These are phyloP conservation scores for Pistacia atlantica DNA, from an alignment of 345 rosid genomes.

Conservation along the genomic window DNA sequence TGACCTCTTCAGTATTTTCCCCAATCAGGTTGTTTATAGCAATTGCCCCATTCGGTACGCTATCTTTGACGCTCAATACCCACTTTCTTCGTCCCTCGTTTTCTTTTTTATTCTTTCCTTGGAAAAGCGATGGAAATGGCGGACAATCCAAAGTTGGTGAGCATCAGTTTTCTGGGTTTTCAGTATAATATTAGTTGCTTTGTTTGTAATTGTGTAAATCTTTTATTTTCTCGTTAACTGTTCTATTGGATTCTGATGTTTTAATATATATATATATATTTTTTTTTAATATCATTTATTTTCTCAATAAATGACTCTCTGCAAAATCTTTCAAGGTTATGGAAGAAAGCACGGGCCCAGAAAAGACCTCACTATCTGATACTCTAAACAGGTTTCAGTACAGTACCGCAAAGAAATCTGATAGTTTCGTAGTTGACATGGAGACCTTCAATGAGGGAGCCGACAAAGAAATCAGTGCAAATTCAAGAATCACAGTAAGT, in stretches of 20 bases:
- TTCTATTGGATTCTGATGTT: slow-evolving; percentile 25
- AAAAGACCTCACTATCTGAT: slow-evolving; percentile 45
- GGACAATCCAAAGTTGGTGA: slow-evolving; percentile 62
- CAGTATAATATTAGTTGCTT: neutral
- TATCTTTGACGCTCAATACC: slow-evolving; percentile 2
- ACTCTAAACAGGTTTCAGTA: slow-evolving; percentile 53
- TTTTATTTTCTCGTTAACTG: slow-evolving; percentile 9
- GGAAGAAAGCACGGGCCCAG: slow-evolving; percentile 23
- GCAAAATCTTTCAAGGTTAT: neutral
- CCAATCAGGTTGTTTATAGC: slow-evolving; percentile 10
- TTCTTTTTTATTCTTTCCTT: slow-evolving; percentile 16
- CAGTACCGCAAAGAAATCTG: slow-evolving; percentile 44
- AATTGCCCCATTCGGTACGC: slow-evolving; percentile 33
- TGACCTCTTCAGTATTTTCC: neutral
- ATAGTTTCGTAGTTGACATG: slow-evolving; percentile 70
- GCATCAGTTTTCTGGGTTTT: slow-evolving; percentile 24
- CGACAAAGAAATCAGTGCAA: slow-evolving; percentile 44
- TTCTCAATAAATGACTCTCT: neutral
- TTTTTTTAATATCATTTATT: neutral
- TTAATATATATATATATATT: neutral
- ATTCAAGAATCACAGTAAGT: slow-evolving; percentile 58
- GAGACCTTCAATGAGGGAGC: slow-evolving; percentile 51
- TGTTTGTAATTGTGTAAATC: neutral
- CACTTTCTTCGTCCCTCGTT: neutral
- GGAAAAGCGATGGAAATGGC: slow-evolving; percentile 42